Conservation (phyloP, 768 basidiomycete genomes). For the Mycena capillaripes region DNA sequence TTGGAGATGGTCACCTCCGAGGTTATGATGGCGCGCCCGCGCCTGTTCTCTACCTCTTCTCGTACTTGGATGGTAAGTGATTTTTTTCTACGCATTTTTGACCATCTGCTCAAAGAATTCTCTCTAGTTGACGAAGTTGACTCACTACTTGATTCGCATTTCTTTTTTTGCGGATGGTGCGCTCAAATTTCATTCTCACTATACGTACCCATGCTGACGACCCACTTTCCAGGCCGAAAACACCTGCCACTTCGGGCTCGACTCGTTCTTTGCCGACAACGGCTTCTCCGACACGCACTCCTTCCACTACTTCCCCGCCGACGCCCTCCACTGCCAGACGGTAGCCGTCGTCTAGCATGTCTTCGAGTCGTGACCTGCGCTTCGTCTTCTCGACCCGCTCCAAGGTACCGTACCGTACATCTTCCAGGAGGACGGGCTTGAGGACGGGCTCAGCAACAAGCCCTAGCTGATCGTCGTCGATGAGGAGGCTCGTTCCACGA, state of each 20-base stretch:
- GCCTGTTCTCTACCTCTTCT: constrained; percentile 92
- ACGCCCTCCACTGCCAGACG: constrained; percentile 88
- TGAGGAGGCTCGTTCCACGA: constrained; percentile 66
- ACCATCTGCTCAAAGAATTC: constrained; percentile 10
- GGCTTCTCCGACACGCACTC: constrained; percentile 86
- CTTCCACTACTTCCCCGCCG: constrained; percentile 91
- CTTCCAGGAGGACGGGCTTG: constrained; percentile 81
- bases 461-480: constrained; percentile 87
- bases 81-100: background rate
- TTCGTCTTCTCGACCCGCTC: constrained; percentile 93
- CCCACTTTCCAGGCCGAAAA: constrained; percentile 48
- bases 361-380: constrained; percentile 85
- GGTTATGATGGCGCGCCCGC: constrained; percentile 92
- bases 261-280: constrained; percentile 91
- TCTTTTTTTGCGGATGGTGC: constrained; percentile 52
- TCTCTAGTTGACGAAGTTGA: constrained; percentile 71
- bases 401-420: constrained; percentile 92
- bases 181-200: constrained; percentile 29
- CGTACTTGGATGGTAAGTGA: constrained; percentile 82
- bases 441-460: constrained; percentile 92
- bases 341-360: constrained; percentile 79
- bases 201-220: background rate
- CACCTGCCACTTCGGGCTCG: constrained; percentile 79
- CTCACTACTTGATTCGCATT: background rate
- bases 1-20: constrained; percentile 93